Percentiles rank a stretch among this genome's conserved stretches.
phyloP scores from a whole-genome alignment of 148 eudicot species.

The Diospyros kaki region DNA sequence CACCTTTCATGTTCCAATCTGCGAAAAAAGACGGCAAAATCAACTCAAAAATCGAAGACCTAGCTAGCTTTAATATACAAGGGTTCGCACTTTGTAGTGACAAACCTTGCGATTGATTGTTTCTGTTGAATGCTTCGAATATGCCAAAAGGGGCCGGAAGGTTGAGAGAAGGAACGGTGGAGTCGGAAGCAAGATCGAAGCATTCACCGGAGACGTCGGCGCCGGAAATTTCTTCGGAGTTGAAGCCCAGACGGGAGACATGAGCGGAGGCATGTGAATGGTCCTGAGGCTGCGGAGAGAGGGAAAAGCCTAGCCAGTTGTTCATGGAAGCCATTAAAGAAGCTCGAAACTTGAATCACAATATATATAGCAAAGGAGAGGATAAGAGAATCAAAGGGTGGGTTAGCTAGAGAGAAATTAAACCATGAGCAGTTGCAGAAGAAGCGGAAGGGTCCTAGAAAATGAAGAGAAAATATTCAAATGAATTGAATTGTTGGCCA shows the following conservation, averaged over 20 bases:
- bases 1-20: conserved; percentile 67
- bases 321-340: conserved; percentile 19
- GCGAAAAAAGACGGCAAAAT: conserved; percentile 10
- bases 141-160: conserved; percentile 58
- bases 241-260: conserved; percentile 26
- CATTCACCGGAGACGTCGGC: conserved; percentile 31
- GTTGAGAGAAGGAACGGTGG: conserved; percentile 34
- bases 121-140: conserved; percentile 61
- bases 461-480: conserved; percentile 17
- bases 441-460: conserved; percentile 29
- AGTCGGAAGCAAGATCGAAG: conserved; percentile 41
- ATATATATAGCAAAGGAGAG: neutral
- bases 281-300: conserved; percentile 43
- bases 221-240: conserved; percentile 33
- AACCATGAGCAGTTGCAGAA: conserved; percentile 3
- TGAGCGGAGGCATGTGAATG: conserved; percentile 26
- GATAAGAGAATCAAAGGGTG: neutral
- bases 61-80: neutral
- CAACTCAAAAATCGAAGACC: neutral
- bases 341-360: too few species aligned
- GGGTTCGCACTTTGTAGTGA: neutral
- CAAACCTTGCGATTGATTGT: conserved; percentile 60
- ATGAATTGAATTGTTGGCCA: conserved; percentile 41
- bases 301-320: conserved; percentile 78
- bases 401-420: conserved; percentile 15